These are phyloP conservation scores for Nigrospora oryzae DNA, from an alignment of 2,329 filamentous ascomycete species.

Conservation along the genomic window DNA sequence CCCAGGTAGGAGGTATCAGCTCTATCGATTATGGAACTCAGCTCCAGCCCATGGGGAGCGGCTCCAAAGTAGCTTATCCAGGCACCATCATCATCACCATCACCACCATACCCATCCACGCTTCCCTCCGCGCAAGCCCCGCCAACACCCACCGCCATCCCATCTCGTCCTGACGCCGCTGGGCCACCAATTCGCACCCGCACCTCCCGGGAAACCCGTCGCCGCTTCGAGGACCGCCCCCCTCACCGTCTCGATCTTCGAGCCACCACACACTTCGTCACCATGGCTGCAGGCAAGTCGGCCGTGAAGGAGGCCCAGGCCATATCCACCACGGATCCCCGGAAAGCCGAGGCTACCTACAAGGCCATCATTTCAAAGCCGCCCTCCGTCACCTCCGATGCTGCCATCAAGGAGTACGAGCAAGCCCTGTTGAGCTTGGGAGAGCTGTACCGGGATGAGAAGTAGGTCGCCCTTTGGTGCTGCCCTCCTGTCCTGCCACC, in stretches of 20 bases:
- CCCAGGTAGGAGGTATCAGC: neutral
- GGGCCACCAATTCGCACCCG: no score
- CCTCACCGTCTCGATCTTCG: neutral
- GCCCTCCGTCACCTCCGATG: slow-evolving; percentile 74
- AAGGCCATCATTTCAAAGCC: slow-evolving; percentile 82
- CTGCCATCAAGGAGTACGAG: slow-evolving; percentile 87
- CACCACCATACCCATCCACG: neutral
- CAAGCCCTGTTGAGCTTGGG: slow-evolving; percentile 79
- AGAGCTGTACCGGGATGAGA: slow-evolving; percentile 85
- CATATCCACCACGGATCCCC: slow-evolving; percentile 69
- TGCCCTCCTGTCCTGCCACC: neutral
- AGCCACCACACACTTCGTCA: neutral
- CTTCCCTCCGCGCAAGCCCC: neutral
- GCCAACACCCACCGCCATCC: no score
- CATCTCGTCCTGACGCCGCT: no score
- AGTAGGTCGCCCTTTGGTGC: slow-evolving; percentile 39
- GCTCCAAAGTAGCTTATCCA: no score
- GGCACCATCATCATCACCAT: neutral
- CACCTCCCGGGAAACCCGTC: no score
- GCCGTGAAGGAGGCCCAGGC: slow-evolving; percentile 80
- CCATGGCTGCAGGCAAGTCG: slow-evolving; percentile 20
- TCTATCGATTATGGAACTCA: neutral
- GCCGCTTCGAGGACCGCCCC: neutral
- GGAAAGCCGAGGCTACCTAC: slow-evolving; percentile 80
- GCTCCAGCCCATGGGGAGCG: neutral